Evolutionary conservation across 352 stramenopile genomes (phyloP).

Genomic region (Phytopythium ostracodes): DNA sequence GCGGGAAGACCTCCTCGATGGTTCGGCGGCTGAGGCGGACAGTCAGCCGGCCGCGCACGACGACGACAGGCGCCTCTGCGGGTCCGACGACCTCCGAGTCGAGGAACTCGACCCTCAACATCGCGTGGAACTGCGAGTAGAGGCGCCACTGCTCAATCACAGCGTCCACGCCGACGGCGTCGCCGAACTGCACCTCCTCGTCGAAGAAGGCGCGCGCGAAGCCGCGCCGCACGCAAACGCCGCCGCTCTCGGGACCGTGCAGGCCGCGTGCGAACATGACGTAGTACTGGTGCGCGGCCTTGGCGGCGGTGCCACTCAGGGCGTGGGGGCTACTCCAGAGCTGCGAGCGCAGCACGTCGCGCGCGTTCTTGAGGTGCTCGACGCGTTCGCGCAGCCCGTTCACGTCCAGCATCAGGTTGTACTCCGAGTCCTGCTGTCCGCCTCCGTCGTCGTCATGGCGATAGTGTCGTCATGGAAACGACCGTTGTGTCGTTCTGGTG

Average conservation of each 20-base stretch:
- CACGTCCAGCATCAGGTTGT: conserved; percentile 65
- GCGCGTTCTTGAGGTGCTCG: conserved; percentile 39
- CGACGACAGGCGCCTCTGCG: conserved; percentile 43
- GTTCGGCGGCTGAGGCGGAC: conserved; percentile 50
- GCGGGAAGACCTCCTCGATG: conserved; percentile 65
- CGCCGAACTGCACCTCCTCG: conserved; percentile 35
- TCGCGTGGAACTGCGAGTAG: conserved; percentile 56
- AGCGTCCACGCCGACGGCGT: conserved; percentile 23
- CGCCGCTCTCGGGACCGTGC: conserved; percentile 36
- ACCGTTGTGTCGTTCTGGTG: too few relatives aligned
- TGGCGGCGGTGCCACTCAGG: conserved; percentile 30
- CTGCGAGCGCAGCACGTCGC: conserved; percentile 40
- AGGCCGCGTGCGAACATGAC: conserved; percentile 51
- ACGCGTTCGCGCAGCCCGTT: conserved; percentile 54
- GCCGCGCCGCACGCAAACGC: conserved; percentile 27
- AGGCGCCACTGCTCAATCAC: conserved; percentile 60
- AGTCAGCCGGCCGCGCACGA: conserved; percentile 30
- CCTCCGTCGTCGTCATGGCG: neutral
- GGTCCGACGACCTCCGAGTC: conserved; percentile 40
- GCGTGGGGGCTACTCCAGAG: conserved; percentile 36
- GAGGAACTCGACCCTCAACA: conserved; percentile 27
- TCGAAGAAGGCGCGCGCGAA: conserved; percentile 52
- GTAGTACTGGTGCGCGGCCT: conserved; percentile 64
- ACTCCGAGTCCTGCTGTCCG: conserved; percentile 41
- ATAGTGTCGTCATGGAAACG: neutral